These are phyloP conservation scores for Mortierella claussenii DNA, from an alignment of 192 early-diverging fungal species.

Conservation along the genomic window DNA sequence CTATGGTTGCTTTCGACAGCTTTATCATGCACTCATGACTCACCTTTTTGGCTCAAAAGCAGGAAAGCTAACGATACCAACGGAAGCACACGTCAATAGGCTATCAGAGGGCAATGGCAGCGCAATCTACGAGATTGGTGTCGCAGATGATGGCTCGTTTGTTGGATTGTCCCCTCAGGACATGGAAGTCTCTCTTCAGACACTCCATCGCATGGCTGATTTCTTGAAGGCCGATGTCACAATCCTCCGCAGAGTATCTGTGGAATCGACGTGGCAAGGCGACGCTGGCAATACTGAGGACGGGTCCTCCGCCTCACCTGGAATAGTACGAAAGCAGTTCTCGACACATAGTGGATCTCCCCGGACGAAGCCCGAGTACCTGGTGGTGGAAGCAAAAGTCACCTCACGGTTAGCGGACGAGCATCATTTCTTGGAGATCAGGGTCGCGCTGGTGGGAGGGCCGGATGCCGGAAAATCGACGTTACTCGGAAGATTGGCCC, in stretches of 20 bases:
- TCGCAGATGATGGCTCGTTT: slow-evolving; percentile 84
- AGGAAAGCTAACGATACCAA: too few relatives aligned
- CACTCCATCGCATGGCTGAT: slow-evolving; percentile 71
- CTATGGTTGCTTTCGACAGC: too few relatives aligned
- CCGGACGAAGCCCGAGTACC: slow-evolving; percentile 46
- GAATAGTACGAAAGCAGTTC: slow-evolving; percentile 18
- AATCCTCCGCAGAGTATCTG: slow-evolving; percentile 62
- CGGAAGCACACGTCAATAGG: too few relatives aligned
- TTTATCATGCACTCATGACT: too few relatives aligned
- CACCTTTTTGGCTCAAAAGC: too few relatives aligned
- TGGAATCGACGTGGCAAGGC: slow-evolving; percentile 34
- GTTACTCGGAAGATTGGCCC: slow-evolving; percentile 81
- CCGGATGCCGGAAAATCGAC: slow-evolving; percentile 88
- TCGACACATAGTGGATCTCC: slow-evolving; percentile 35
- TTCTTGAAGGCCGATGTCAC: slow-evolving; percentile 74
- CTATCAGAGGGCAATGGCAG: slow-evolving; percentile 89
- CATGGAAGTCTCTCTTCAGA: slow-evolving; percentile 68
- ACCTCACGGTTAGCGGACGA: slow-evolving; percentile 68
- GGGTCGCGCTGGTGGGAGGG: slow-evolving; percentile 86
- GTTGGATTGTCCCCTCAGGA: slow-evolving; percentile 73
- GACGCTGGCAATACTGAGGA: slow-evolving; percentile 19
- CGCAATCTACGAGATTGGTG: slow-evolving; percentile 91
- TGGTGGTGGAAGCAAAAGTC: slow-evolving; percentile 84
- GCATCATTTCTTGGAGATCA: slow-evolving; percentile 79
- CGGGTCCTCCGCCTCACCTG: slow-evolving; percentile 21